These are phyloP conservation scores for Schizopora paradoxa DNA, from an alignment of 1,284 basidiomycete genomes.

Conservation along the genomic window DNA sequence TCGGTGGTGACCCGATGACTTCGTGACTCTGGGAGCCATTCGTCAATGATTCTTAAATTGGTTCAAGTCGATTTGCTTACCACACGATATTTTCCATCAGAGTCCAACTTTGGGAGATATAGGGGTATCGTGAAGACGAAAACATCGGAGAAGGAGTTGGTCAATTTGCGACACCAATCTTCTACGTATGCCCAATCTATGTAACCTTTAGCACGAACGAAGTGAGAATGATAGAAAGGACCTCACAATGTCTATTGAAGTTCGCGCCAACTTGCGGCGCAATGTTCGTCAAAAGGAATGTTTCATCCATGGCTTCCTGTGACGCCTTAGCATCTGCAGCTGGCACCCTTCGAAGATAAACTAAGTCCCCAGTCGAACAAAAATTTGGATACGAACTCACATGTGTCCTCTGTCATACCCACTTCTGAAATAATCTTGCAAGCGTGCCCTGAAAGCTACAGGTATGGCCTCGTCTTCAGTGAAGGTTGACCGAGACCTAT, in stretches of 20 bases:
- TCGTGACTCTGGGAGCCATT: conserved; percentile 64
- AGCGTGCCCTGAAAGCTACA: conserved; percentile 72
- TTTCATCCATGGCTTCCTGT: conserved; percentile 95
- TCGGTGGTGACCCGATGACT: conserved; percentile 90
- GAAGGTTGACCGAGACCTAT: conserved; percentile 80
- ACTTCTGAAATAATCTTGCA: conserved; percentile 88
- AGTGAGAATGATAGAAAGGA: background rate
- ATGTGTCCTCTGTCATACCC: conserved; percentile 98
- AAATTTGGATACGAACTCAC: conserved; percentile 39
- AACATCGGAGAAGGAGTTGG: conserved; percentile 83
- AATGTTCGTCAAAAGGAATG: conserved; percentile 92
- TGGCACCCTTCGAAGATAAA: conserved; percentile 62
- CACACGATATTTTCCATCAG: conserved; percentile 92
- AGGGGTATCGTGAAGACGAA: conserved; percentile 97
- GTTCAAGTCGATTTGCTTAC: conserved; percentile 49
- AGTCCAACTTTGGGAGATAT: conserved; percentile 83
- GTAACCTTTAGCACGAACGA: background rate
- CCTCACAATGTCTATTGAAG: conserved; percentile 93
- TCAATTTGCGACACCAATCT: conserved; percentile 91
- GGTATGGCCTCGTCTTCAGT: conserved; percentile 82
- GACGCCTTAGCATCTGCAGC: conserved; percentile 97
- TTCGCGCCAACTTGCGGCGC: conserved; percentile 97
- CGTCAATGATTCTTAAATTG: background rate
- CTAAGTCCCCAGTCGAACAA: background rate
- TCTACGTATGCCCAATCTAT: conserved; percentile 95